Evolutionary conservation across 2,329 filamentous ascomycete genomes (phyloP), one percentile per base, ranked within the genome.

Genomic region (Phaeophleospora eucalypticola): DNA sequence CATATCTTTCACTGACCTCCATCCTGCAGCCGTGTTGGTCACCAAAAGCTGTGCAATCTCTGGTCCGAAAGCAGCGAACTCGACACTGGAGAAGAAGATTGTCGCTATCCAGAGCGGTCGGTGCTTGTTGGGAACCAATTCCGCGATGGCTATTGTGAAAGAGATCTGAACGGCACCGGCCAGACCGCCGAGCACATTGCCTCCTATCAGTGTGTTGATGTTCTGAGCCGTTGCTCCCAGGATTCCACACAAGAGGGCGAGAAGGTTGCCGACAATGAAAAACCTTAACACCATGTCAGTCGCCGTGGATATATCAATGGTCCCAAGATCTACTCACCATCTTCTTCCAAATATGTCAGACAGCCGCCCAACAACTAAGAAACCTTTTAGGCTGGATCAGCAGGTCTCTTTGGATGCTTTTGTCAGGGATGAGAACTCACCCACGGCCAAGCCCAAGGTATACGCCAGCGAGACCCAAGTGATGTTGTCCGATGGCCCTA

Each of bases 31-130:
- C 1, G 74, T 76, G 40, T 72, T 65, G 18, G 65, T 46, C 45
- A 74, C 69, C 32, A 77, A 66, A 3, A 64, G 59, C n/a, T 70
- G 64, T 2, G 74, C 74, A 44, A 78, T 72, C 36, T 75, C 60
- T 15, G 72, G 72, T 0, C 73, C 75, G 46, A 72, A 71, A 20
- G 69, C 65, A 45, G 70, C 68, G 49, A 69, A 71, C 10, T 69
- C 68, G 18, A 71, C 51, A 19, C 66, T 68, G 2, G 65, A 66
- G 14, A 71, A 57, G 49, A 74, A 71, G 24, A 71, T 65, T 36
- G 68, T 48, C 1, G 64, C 64, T 17, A 68, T 62, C 48, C 68
- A 61, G 4, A 62, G 61, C 10, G 70, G 63, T 33, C 50, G 50
- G 16, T 47, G 44, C 37, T 53, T 53, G 40, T 53, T 53, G 3